These are phyloP conservation scores for Phyllosticta citribraziliensis DNA, from an alignment of 2,329 filamentous ascomycete species.

Conservation along the genomic window DNA sequence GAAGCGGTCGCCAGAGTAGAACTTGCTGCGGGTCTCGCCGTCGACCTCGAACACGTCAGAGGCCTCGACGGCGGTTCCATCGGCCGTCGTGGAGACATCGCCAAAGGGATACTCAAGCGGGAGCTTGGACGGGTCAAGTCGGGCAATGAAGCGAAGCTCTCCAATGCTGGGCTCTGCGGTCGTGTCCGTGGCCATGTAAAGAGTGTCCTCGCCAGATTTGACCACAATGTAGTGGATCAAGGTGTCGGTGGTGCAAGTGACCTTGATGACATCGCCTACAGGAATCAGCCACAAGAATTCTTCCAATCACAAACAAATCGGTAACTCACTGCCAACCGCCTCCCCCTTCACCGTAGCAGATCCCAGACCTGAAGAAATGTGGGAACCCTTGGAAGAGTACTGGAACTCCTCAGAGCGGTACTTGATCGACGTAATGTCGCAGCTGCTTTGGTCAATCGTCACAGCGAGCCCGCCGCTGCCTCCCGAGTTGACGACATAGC, in stretches of 20 bases:
- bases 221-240: constrained; percentile 57
- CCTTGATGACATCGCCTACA: constrained; percentile 43
- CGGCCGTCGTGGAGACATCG: constrained; percentile 44
- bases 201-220: constrained; percentile 48
- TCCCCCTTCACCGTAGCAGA: constrained; percentile 43
- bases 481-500: constrained; percentile 26
- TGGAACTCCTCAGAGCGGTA: constrained; percentile 52
- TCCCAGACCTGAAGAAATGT: constrained; percentile 51
- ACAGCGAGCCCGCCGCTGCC: constrained; percentile 23
- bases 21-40: constrained; percentile 58
- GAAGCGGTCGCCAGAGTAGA: constrained; percentile 60
- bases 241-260: constrained; percentile 50
- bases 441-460: constrained; percentile 37
- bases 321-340: constrained; percentile 20
- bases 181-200: constrained; percentile 50
- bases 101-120: constrained; percentile 29
- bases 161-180: constrained; percentile 33
- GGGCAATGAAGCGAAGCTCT: constrained; percentile 56
- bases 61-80: constrained; percentile 46
- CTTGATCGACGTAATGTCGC: constrained; percentile 55
- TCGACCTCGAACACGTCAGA: constrained; percentile 44
- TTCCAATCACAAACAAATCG: constrained; percentile 9
- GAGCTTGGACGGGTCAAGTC: constrained; percentile 39
- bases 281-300: constrained; percentile 1
- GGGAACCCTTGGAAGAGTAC: constrained; percentile 41